Conservation (phyloP, 2,329 filamentous ascomycete species). For the Emmonsiellopsis sp. region DNA sequence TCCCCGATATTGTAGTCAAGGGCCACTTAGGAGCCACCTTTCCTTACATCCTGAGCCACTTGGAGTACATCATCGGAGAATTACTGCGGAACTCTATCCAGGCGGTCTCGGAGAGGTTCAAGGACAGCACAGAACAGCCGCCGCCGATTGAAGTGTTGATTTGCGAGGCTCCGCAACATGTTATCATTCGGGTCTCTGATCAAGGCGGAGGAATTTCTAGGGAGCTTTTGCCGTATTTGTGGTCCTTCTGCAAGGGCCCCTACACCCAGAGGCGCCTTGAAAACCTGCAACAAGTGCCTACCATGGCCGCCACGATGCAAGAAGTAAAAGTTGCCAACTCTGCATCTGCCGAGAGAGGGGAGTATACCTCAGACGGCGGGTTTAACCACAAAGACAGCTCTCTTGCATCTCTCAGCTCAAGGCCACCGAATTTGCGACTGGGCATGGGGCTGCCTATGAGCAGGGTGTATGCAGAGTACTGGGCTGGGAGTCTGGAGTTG, state of each 20-base stretch:
- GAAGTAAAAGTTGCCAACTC: conserved; percentile 53
- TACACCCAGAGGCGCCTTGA: conserved; percentile 67
- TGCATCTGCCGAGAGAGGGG: conserved; percentile 17
- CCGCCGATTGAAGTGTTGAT: conserved; percentile 90
- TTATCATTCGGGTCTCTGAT: conserved; percentile 93
- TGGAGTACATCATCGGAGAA: conserved; percentile 96
- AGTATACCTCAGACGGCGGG: conserved; percentile 16
- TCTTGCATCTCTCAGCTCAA: conserved; percentile 67
- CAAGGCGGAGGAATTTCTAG: conserved; percentile 85
- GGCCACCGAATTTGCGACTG: conserved; percentile 76
- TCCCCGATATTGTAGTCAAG: conserved; percentile 74
- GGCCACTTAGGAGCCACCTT: conserved; percentile 87
- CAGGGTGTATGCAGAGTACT: conserved; percentile 93
- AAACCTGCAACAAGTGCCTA: conserved; percentile 78
- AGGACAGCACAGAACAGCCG: conserved; percentile 41
- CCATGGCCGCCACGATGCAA: conserved; percentile 87
- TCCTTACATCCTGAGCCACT: conserved; percentile 89
- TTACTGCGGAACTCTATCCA: conserved; percentile 91
- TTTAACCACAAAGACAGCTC: conserved; percentile 50
- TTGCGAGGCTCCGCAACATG: conserved; percentile 87
- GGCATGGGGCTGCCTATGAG: conserved; percentile 93
- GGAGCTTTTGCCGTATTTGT: conserved; percentile 78
- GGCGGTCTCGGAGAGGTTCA: conserved; percentile 70
- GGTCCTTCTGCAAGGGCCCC: conserved; percentile 94
- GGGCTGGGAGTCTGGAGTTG: conserved; percentile 84